Conservation (phyloP, 495 filamentous ascomycete species). For the Rostrohypoxylon terebratum region DNA sequence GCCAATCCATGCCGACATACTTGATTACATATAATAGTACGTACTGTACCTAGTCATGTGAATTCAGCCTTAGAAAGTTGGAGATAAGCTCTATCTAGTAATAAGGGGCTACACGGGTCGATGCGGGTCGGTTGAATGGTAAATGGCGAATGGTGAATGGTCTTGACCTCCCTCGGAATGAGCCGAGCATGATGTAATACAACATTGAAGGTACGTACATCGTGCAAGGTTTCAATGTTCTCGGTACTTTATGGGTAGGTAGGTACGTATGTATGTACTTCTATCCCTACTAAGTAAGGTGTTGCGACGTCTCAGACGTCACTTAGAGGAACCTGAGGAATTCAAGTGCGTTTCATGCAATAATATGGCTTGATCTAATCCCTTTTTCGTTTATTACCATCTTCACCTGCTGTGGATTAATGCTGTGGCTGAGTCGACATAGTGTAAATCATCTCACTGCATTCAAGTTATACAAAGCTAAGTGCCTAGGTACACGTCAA, state of each 20-base stretch:
- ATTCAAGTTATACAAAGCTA: neutral
- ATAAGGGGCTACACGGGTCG: slow-evolving; percentile 28
- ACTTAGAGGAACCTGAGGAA: neutral
- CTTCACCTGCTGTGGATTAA: slow-evolving; percentile 7
- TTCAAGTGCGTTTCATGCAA: slow-evolving; percentile 20
- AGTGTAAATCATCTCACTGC: neutral
- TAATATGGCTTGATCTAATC: neutral
- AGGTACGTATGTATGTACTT: no score
- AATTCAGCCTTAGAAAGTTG: neutral
- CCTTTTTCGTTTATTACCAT: neutral
- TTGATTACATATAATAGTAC: no score
- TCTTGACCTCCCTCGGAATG: slow-evolving; percentile 4
- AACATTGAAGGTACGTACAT: neutral
- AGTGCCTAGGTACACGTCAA: neutral
- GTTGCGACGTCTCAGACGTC: slow-evolving; percentile 27
- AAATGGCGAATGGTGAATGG: no score
- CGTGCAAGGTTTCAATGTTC: neutral
- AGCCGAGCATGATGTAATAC: slow-evolving; percentile 15
- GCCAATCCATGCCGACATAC: neutral
- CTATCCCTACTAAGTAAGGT: neutral
- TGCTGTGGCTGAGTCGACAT: slow-evolving; percentile 33
- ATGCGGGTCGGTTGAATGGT: slow-evolving; percentile 3
- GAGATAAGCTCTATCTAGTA: neutral
- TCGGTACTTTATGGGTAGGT: slow-evolving; percentile 13
- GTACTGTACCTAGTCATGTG: neutral